Conservation (phyloP, 495 filamentous ascomycete species). For the Xylaria castorea region DNA sequence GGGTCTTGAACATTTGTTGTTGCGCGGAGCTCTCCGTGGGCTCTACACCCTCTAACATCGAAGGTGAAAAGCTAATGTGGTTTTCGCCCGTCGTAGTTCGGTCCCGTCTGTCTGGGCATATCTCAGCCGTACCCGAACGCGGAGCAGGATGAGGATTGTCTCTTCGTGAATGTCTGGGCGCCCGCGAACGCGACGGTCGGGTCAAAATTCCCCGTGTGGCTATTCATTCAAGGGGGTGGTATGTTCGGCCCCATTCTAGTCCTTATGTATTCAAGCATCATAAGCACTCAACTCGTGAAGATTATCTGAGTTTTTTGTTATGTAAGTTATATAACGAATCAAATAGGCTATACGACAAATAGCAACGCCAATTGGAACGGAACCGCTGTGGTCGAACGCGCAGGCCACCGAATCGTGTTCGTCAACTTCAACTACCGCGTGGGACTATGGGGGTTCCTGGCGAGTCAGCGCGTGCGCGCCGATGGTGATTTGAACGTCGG, state of each 20-base stretch:
- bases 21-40: not conserved
- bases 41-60: not conserved
- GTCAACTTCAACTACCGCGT: slow-evolving; percentile 80
- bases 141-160: slow-evolving; percentile 70
- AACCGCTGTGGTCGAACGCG: slow-evolving; percentile 63
- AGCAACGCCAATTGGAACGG: slow-evolving; percentile 73
- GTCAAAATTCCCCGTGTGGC: slow-evolving; percentile 68
- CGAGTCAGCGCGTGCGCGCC: slow-evolving; percentile 62
- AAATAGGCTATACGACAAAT: slow-evolving; percentile 62
- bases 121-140: slow-evolving; percentile 44
- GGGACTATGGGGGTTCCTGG: slow-evolving; percentile 75
- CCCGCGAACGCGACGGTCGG: slow-evolving; percentile 58
- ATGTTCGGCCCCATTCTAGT: slow-evolving; percentile 25
- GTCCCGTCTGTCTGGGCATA: slow-evolving; percentile 60
- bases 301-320: not conserved
- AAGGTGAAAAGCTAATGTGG: not conserved
- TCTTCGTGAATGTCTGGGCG: slow-evolving; percentile 77
- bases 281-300: not conserved
- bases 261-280: not conserved
- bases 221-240: slow-evolving; percentile 80
- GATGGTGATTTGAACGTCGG: slow-evolving; percentile 70
- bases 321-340: not conserved
- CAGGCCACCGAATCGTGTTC: slow-evolving; percentile 66
- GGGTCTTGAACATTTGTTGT: not conserved
- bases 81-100: slow-evolving; percentile 39